A percentile compares a stretch with the other conserved stretches of the same genome.
Conservation (phyloP, 129 eudicot genomes). For the Helianthus tuberosus region DNA sequence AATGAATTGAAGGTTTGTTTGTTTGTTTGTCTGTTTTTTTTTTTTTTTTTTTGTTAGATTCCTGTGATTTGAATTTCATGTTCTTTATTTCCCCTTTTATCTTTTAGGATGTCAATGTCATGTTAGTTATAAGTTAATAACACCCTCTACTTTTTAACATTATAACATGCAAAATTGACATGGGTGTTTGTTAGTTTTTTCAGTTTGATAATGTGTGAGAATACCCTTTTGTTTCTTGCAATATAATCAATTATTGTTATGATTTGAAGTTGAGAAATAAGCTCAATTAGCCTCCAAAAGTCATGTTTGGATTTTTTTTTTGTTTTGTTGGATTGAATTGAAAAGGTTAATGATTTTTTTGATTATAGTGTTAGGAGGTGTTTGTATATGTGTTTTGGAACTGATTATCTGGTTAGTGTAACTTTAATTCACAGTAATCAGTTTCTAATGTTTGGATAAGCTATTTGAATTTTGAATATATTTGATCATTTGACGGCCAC, state of each 20-base stretch:
- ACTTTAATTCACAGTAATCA: background rate
- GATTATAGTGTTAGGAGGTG: background rate
- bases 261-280: constrained; percentile 17
- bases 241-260: background rate
- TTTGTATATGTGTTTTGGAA: background rate
- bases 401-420: background rate
- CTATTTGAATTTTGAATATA: no score
- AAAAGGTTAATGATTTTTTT: background rate
- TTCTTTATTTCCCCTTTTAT: background rate
- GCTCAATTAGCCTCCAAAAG: constrained; percentile 12
- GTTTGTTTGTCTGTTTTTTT: background rate
- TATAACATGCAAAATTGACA: background rate
- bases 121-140: background rate
- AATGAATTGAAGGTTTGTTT: background rate
- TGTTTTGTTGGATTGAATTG: background rate
- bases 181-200: background rate
- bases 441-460: background rate
- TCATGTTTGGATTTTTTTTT: background rate
- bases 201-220: background rate
- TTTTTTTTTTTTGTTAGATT: background rate
- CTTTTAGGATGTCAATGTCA: background rate
- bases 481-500: background rate
- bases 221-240: constrained; percentile 3
- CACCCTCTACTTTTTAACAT: background rate
- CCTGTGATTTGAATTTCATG: background rate